These are phyloP conservation scores for Bryopsis sp. DNA, from an alignment of 139 green algal species.

Conservation along the genomic window DNA sequence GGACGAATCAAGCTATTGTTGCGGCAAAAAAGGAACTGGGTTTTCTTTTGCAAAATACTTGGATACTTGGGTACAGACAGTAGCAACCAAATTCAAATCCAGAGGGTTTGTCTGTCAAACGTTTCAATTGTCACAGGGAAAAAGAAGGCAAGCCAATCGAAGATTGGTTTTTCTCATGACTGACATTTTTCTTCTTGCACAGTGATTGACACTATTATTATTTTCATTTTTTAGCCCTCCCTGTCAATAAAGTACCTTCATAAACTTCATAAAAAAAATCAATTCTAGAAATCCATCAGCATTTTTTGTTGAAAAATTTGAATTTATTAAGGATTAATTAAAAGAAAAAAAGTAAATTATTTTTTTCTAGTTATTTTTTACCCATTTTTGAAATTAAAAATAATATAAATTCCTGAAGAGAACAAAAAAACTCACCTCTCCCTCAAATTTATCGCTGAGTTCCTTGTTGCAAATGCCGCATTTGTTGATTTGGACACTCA, in stretches of 20 bases:
- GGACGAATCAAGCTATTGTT: background rate
- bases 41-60: background rate
- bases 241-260: too few relatives aligned
- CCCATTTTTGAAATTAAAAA: background rate
- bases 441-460: constrained; percentile 39
- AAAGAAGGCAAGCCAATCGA: too few relatives aligned
- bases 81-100: background rate
- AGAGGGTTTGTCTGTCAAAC: background rate
- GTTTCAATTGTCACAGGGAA: too few relatives aligned
- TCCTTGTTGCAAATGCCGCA: constrained; percentile 75
- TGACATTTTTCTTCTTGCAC: too few relatives aligned
- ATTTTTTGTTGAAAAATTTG: background rate
- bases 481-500: constrained; percentile 35
- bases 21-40: background rate
- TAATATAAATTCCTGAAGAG: background rate
- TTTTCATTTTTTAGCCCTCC: too few relatives aligned
- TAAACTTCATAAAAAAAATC: background rate
- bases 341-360: background rate
- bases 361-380: too few relatives aligned
- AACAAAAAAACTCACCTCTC: constrained; percentile 14
- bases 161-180: too few relatives aligned
- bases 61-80: background rate
- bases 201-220: too few relatives aligned
- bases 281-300: background rate
- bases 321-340: background rate